Evolutionary conservation across 306 rosid genomes (phyloP).

Genomic region (Corylus americana): DNA sequence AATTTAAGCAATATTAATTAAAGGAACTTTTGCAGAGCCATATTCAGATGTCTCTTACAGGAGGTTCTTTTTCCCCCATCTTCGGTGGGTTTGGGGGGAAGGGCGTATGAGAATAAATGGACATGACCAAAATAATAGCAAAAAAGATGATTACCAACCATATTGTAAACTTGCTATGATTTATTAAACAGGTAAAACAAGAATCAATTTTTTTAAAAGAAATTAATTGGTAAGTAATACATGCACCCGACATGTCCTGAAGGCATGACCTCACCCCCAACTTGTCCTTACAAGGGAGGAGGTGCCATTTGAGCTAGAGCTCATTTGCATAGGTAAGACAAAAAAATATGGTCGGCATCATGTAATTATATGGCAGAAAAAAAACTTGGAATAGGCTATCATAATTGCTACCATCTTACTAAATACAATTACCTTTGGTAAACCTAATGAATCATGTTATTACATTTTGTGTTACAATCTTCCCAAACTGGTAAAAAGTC

Average conservation of each 20-base stretch:
- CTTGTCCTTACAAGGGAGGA: neutral
- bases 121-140: neutral
- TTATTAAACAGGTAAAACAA: neutral
- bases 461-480: neutral
- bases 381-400: slow-evolving; percentile 11
- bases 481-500: neutral
- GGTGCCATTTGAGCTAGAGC: neutral
- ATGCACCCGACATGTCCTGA: neutral
- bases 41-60: neutral
- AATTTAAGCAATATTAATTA: neutral
- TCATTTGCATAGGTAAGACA: neutral
- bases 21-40: neutral
- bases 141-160: neutral
- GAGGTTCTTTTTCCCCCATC: neutral
- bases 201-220: neutral
- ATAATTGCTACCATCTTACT: slow-evolving; percentile 13
- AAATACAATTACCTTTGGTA: neutral
- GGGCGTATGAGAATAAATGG: neutral
- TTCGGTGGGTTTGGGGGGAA: no score
- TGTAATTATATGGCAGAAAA: slow-evolving; percentile 19
- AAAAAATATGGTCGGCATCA: slow-evolving; percentile 9
- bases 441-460: neutral
- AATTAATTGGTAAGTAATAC: neutral
- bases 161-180: neutral
- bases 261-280: neutral